Evolutionary conservation across 1,284 basidiomycete species (phyloP).

Genomic region (Heterobasidion annosum): DNA sequence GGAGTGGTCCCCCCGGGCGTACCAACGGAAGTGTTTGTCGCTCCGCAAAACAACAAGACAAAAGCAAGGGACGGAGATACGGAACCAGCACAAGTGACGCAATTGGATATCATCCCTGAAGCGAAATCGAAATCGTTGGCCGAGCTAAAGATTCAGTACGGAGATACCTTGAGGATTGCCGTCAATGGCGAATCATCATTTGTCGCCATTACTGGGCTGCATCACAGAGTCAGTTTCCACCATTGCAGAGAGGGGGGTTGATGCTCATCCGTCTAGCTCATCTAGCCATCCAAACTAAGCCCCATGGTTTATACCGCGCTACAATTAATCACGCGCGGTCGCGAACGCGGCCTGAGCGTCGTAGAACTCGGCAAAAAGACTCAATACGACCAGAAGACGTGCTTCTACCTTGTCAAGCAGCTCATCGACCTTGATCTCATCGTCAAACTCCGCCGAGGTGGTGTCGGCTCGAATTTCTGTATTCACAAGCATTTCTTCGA

Average conservation of each 20-base stretch:
- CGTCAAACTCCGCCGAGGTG: slow-evolving; percentile 65
- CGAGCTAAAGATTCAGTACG: slow-evolving; percentile 44
- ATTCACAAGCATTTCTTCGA: slow-evolving; percentile 77
- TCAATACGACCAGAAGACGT: slow-evolving; percentile 85
- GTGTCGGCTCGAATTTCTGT: slow-evolving; percentile 67
- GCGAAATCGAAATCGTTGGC: slow-evolving; percentile 42
- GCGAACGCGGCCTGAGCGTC: slow-evolving; percentile 71
- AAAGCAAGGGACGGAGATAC: slow-evolving; percentile 46
- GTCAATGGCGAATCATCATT: slow-evolving; percentile 69
- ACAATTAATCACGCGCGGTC: slow-evolving; percentile 76
- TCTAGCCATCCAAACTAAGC: slow-evolving; percentile 68
- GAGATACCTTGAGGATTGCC: slow-evolving; percentile 62
- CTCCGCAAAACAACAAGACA: slow-evolving; percentile 58
- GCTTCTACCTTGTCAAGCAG: slow-evolving; percentile 77
- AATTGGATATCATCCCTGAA: slow-evolving; percentile 44
- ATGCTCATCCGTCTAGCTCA: slow-evolving; percentile 5
- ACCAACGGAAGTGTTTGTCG: slow-evolving; percentile 62
- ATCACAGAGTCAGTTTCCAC: slow-evolving; percentile 51
- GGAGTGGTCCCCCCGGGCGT: slow-evolving; percentile 52
- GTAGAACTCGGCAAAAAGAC: slow-evolving; percentile 70
- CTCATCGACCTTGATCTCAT: slow-evolving; percentile 65
- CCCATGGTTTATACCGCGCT: slow-evolving; percentile 80
- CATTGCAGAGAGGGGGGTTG: slow-evolving; percentile 1
- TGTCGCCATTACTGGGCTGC: slow-evolving; percentile 74
- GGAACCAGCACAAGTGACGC: slow-evolving; percentile 25